A percentile compares a stretch with the other conserved stretches of the same genome.
phyloP scores from a whole-genome alignment of 1,284 basidiomycete genomes.

The Marasmius tenuissimus region DNA sequence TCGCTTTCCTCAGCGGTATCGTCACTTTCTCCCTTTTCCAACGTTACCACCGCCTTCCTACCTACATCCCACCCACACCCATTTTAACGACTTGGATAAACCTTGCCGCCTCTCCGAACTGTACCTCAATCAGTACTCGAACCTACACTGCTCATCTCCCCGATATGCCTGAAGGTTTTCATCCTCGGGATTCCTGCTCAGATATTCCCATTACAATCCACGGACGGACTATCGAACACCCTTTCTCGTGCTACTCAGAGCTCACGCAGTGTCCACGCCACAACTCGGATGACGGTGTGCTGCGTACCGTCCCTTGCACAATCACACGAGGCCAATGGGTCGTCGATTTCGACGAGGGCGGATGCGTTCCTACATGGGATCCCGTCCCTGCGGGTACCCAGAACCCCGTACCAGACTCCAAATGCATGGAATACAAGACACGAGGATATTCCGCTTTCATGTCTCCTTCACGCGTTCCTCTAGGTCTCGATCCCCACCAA shows the following conservation, averaged over 20 bases:
- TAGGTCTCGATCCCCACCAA: background rate
- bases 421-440: background rate
- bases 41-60: too few species aligned
- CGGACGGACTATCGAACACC: background rate
- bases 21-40: too few species aligned
- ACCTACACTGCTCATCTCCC: background rate
- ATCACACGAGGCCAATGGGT: constrained; percentile 19
- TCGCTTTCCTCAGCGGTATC: too few species aligned
- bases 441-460: background rate
- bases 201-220: background rate
- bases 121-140: background rate
- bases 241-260: constrained; percentile 2
- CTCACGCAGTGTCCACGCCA: background rate
- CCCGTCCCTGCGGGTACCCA: background rate
- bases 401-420: background rate
- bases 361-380: background rate
- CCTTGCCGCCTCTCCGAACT: background rate
- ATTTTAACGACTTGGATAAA: background rate
- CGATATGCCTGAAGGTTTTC: background rate
- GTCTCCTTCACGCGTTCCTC: background rate
- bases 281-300: background rate
- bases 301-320: background rate
- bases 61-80: too few species aligned
- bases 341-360: constrained; percentile 22
- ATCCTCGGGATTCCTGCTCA: background rate